phyloP scores from a whole-genome alignment of 192 early-diverging fungal species.

The Fimicolochytrium jonesii region DNA sequence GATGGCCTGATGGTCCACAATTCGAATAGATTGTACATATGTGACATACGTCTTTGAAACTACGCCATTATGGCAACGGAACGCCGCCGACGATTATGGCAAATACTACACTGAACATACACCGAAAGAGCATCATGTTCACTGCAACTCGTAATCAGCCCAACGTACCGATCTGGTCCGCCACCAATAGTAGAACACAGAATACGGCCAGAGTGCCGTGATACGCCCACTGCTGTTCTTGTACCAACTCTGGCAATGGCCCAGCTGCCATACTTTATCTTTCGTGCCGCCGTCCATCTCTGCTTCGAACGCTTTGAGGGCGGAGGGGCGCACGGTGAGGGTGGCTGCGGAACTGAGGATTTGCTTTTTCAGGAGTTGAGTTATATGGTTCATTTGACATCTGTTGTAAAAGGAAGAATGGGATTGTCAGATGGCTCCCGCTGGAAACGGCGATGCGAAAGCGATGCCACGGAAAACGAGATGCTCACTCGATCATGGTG shows the following conservation, averaged over 20 bases:
- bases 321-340: not conserved
- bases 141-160: not conserved
- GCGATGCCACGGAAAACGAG: not conserved
- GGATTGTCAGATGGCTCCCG: not conserved
- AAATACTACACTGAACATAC: no score
- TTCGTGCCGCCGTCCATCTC: conserved; percentile 34
- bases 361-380: conserved; percentile 37
- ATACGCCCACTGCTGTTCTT: conserved; percentile 37
- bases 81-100: no score
- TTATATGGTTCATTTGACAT: conserved; percentile 42
- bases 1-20: no score
- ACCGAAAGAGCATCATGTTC: no score
- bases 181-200: conserved; percentile 15
- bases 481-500: conserved; percentile 44
- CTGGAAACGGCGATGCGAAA: not conserved
- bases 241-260: conserved; percentile 51
- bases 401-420: not conserved
- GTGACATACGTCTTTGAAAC: no score
- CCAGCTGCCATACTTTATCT: conserved; percentile 41
- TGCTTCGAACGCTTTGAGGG: conserved; percentile 27
- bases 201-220: conserved; percentile 18
- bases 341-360: conserved; percentile 33
- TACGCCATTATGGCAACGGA: no score
- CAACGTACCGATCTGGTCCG: not conserved
- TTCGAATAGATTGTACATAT: no score